These are phyloP conservation scores for Globisporangium sylvaticum DNA, from an alignment of 352 stramenopile species.

Conservation along the genomic window DNA sequence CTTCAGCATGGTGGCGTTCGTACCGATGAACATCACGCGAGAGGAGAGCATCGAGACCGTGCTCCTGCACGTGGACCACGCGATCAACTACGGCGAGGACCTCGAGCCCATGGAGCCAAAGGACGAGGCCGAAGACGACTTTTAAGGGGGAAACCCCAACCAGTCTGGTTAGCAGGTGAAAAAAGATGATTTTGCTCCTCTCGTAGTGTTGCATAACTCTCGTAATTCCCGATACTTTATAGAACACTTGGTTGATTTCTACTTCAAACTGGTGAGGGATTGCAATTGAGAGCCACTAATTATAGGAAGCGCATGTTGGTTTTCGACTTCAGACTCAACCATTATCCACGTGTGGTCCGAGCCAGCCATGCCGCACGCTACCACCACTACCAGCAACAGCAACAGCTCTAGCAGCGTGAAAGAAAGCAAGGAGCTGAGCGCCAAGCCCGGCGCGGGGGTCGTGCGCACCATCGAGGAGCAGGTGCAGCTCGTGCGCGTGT, in stretches of 20 bases:
- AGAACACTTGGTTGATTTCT: background rate
- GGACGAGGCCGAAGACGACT: slow-evolving; percentile 41
- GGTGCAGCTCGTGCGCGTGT: slow-evolving; percentile 68
- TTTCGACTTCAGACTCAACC: background rate
- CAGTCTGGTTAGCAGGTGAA: background rate
- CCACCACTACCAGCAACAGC: background rate
- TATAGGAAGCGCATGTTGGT: background rate
- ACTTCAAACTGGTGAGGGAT: background rate
- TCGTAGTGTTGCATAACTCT: background rate
- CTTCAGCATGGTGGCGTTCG: slow-evolving; percentile 97
- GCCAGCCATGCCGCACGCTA: background rate
- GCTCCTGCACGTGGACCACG: slow-evolving; percentile 93
- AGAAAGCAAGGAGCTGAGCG: slow-evolving; percentile 10
- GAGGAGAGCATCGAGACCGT: slow-evolving; percentile 97
- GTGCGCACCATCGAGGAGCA: slow-evolving; percentile 69
- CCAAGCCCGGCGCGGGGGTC: slow-evolving; percentile 19
- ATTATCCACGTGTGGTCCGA: background rate
- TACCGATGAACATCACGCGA: slow-evolving; percentile 96
- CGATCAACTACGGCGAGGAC: slow-evolving; percentile 97
- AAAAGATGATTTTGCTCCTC: background rate
- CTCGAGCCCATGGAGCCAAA: slow-evolving; percentile 90
- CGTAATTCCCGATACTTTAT: background rate
- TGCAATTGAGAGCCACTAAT: background rate
- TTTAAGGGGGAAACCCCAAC: background rate
- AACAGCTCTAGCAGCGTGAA: background rate